Evolutionary conservation across 306 rosid genomes (phyloP), one percentile per base, ranked within the genome.

Genomic region (Medicago arabica): DNA sequence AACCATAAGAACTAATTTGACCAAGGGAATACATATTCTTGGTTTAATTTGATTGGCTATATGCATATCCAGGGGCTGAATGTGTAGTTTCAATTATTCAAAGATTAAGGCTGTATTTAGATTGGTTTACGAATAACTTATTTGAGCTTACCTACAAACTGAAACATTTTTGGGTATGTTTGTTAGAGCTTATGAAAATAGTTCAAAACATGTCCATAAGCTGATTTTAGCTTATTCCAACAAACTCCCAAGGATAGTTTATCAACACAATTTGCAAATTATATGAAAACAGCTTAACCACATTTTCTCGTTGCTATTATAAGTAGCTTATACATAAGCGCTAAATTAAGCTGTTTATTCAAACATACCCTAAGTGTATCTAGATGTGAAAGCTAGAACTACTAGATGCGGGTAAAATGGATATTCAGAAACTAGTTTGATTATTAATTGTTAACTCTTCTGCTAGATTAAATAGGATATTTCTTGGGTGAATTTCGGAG

Each of bases 21-120:
- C 67, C 67, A 34, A 14, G 6, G 5, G 15, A 62, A n/a, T 62
- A 36, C 34, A 18, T 31, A 62, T 34, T 8, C 13, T n/a, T 6
- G 46, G 19, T 34, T 46, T 62, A 62, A 61, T 62, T 62, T 62
- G 46, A 34, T 62, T 36, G 21, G 46, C 23, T 62, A 16, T 38
- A 3, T 63, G 49, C 23, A 63, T 63, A n/a, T 62, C 15, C 44
- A 31, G 68, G 12, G 46, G 12, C 21, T 62, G 46, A 63, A 63
- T 16, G 7, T 63, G 23, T 36, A 62, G 14, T 63, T n/a, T 63
- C 15, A 15, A 38, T 38, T 16, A 3, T 63, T 38, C 23, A 15
- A n/a, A n/a, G 28, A 63, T 38, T 63, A 16, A 59, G 39, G 17
- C 65, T 15, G 16, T 18, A 14, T 59, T 57, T 25, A 10, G 17